Evolutionary conservation across 257 asterid genomes (phyloP), one percentile per base, ranked within the genome.

Genomic region (Asclepias syriaca): DNA sequence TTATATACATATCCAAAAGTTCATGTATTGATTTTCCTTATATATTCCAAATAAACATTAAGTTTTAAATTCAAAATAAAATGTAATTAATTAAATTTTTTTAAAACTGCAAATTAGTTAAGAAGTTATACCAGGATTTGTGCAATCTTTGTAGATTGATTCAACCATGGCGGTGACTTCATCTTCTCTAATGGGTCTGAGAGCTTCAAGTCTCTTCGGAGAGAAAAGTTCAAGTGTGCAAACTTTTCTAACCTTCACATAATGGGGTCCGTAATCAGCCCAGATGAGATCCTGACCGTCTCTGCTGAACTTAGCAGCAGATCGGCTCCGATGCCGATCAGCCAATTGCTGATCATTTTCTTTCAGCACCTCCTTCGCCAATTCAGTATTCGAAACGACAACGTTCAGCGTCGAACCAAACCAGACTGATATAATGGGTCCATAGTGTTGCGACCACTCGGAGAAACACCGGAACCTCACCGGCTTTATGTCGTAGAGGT

Each of bases 201-300:
- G 87, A 46, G 81, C 86, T 48, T 93, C 97, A 46, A 93, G 79
- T 78, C 96, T 83, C 81, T 86, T 93, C 0, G 80, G 74, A 6
- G 97, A 84, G 77, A 92, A 92, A 43, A 92, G 88, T 71, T 92
- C 97, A 54, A 92, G 87, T 1, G 90, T 92, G 65, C 98, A 92
- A 21, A 92, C 65, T 73, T 92, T 92, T 71, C 98, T 80, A 0
- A 92, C 96, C 69, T 88, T 93, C 0, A 90, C 98, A 55, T 92
- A 90, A 78, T 92, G 98, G 0, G 97, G 93, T 0, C 98, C 97
- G 37, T 92, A 93, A 65, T 90, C 98, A 3, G 98, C 84, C 98
- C 98, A 93, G 27, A 93, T 90, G 77, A 93, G 77, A 57, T 90
- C 98, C 85, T 77, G 81, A 9, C 97, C 97, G 39, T 89, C 91